Evolutionary conservation across 2,329 filamentous ascomycete genomes (phyloP), one percentile per base, ranked within the genome.

Genomic region (Coniochaeta sp.): DNA sequence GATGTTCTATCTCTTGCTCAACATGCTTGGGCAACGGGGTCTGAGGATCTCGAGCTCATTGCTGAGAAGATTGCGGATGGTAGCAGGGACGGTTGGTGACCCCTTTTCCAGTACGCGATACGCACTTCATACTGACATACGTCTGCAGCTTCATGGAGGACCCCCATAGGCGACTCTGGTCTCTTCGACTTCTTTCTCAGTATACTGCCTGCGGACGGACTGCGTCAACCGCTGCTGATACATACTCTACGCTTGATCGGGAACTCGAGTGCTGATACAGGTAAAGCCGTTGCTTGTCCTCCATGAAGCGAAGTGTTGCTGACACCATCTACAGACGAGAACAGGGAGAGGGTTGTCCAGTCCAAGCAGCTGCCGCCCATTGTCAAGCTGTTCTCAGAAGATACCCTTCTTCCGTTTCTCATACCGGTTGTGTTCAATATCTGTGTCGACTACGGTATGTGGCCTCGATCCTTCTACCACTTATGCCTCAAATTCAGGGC

Each of bases 401-500:
- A 79, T 48, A 63, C 66, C 0, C 57, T 83, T 16, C 64, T 82
- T 7, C 64, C 71, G 0, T 79, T 80, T 60, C 71, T 73, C 31
- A 74, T 85, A 35, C 78, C 81, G 0, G 82, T 85, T 7, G 65
- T 85, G 4, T 83, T 78, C 64, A 86, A 86, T 59, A 72, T 83
- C 47, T 75, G 81, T 51, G 74, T 85, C 13, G 82, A 86, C 61
- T 85, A 83, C 60, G 79, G 81, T 84, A 62, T 20, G 45, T 48
- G 14, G n/a, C 45, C 20, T 46, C 18, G 18, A 22, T 4, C 35
- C 3, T 3, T 9, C 4, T 3, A 13, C 35, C 13, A 9, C 12
- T 24, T 5, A 9, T 47, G 14, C 30, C 30, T 9, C 9, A 10
- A 10, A 48, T 8, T 14, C n/a, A 28, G 26, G 30, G 14, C 2